These are phyloP conservation scores for Calonectria montana DNA, from an alignment of 2,329 filamentous ascomycete genomes.

Conservation along the genomic window DNA sequence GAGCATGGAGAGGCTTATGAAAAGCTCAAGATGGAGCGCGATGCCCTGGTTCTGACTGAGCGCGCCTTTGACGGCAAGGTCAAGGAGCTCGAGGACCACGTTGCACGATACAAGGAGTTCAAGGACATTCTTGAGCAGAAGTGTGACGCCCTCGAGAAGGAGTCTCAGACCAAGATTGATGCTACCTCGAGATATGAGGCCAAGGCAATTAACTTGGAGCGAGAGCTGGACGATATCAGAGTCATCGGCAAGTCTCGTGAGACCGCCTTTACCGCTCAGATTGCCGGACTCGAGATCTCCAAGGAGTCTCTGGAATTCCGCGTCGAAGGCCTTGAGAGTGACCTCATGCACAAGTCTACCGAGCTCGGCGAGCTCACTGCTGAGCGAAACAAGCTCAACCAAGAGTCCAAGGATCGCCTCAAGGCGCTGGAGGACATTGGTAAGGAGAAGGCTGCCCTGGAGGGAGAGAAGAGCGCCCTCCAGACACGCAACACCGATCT, in stretches of 20 bases:
- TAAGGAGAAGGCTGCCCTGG: slow-evolving; percentile 19
- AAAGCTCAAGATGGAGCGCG: slow-evolving; percentile 38
- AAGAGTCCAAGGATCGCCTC: slow-evolving; percentile 32
- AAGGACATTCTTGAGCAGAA: slow-evolving; percentile 40
- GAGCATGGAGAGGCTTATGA: slow-evolving; percentile 35
- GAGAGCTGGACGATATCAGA: slow-evolving; percentile 39
- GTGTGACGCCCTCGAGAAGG: slow-evolving; percentile 43
- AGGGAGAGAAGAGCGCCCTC: slow-evolving; percentile 20
- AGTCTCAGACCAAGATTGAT: slow-evolving; percentile 25
- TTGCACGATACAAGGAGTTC: slow-evolving; percentile 38
- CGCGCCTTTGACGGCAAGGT: slow-evolving; percentile 35
- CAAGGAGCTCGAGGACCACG: slow-evolving; percentile 42
- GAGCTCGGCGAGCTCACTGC: slow-evolving; percentile 39
- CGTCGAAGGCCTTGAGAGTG: slow-evolving; percentile 35
- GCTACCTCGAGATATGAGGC: slow-evolving; percentile 35
- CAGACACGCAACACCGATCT: slow-evolving; percentile 23
- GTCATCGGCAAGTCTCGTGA: slow-evolving; percentile 41
- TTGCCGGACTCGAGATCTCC: slow-evolving; percentile 42
- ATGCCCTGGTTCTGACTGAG: slow-evolving; percentile 37
- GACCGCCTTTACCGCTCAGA: slow-evolving; percentile 39
- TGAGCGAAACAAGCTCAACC: slow-evolving; percentile 37
- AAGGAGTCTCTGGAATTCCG: slow-evolving; percentile 42
- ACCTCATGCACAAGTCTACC: slow-evolving; percentile 37
- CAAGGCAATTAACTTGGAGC: slow-evolving; percentile 41
- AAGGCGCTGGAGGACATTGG: slow-evolving; percentile 33